Conservation (phyloP, 306 rosid species). For the Ziziphus jujuba region DNA sequence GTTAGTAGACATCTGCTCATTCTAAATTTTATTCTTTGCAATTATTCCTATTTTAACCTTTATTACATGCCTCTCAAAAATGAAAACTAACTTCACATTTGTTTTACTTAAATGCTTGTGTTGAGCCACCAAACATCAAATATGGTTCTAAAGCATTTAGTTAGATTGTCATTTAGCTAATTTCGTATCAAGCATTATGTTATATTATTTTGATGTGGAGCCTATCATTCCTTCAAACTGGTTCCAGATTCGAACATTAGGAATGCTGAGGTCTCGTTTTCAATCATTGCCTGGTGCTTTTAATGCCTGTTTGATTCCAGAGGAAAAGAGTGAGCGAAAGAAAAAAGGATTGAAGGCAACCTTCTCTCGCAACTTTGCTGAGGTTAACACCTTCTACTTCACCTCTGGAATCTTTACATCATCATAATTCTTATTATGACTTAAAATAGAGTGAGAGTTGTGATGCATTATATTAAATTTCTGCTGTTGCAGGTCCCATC, state of each 20-base stretch:
- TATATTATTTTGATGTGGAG: no score
- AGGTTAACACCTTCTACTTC: constrained; percentile 33
- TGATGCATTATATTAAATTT: constrained; percentile 9
- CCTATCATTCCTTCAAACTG: constrained; percentile 25
- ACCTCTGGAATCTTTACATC: background rate
- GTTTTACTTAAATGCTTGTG: no score
- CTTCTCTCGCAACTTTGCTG: constrained; percentile 59
- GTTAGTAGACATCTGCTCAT: constrained; percentile 33
- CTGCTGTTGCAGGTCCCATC: constrained; percentile 52
- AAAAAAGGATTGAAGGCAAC: constrained; percentile 91
- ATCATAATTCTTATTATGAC: background rate
- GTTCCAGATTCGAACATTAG: constrained; percentile 88
- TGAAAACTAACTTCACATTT: background rate
- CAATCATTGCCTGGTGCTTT: constrained; percentile 86
- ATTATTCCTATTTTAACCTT: background rate
- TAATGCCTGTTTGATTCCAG: constrained; percentile 77
- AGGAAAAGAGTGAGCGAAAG: constrained; percentile 69
- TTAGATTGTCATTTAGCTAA: no score
- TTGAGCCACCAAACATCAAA: no score
- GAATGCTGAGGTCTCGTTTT: constrained; percentile 97
- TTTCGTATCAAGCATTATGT: no score
- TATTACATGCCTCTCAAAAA: background rate
- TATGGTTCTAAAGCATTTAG: no score
- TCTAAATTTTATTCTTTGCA: constrained; percentile 1
- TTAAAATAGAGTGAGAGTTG: background rate